Base-by-base conservation (phyloP, 2,329 filamentous ascomycete genomes). In the Alternaria tenuissima region DNA sequence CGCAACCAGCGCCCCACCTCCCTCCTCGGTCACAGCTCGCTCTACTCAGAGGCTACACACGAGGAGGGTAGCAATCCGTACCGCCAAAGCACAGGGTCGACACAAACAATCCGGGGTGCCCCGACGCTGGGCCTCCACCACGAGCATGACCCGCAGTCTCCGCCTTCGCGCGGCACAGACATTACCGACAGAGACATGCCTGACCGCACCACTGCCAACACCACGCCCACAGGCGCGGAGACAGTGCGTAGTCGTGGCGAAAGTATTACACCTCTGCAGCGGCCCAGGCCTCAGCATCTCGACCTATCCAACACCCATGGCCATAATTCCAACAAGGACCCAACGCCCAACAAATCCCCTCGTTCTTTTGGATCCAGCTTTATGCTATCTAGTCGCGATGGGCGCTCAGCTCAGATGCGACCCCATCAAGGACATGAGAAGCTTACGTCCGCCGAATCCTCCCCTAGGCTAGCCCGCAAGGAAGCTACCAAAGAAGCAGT, bases 321-420 rank as follows among this genome's bases (percentile, higher is more conserved):
- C 64, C 81, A 81, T 49, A 78, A 82, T n/a, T 79, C 79, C 38
- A 85, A 81, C 55, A 76, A 84, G 34, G 83, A 87, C 16, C 81
- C 83, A 32, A 87, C 87, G 18, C 88, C 90, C 6, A 82, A 87
- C 51, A 91, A 88, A 76, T 93, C 92, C 1, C 89, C 91, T 5
- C 85, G 88, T 30, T 94, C 92, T 3, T 92, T 94, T 75, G 85
- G 89, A 54, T 92, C 91, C 9, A 91, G 86, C 68, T 93, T 96
- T 71, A 85, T 91, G 76, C 76, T 92, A 69, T 82, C 88, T 61
- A 76, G 84, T 86, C 80, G 81, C 83, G 73, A 86, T 86, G 75
- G 67, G 79, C 78, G 57, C 78, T 76, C 63, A 79, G 80, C 67
- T 80, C 78, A 78, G 77, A 83, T 73, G 77, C 84, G 51, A 84